Evolutionary conservation across 108 stramenopile species (phyloP).

Genomic region (Conticribra guillardii): DNA sequence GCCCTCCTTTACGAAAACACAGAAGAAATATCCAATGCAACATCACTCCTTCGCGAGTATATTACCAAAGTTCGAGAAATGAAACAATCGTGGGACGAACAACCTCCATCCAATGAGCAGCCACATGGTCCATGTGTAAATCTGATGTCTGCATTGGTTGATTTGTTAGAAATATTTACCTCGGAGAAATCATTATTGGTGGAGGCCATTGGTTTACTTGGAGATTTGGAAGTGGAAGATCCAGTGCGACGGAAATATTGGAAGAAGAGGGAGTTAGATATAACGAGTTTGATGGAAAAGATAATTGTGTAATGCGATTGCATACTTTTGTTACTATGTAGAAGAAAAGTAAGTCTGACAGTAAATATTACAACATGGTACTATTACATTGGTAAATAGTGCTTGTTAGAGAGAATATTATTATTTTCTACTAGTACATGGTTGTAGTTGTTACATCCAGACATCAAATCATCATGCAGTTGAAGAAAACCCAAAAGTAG

Average conservation of each 20-base stretch:
- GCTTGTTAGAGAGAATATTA: too few species aligned
- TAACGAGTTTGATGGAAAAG: constrained; percentile 12
- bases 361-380: background rate
- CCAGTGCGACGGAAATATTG: constrained; percentile 83
- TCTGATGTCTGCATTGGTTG: constrained; percentile 67
- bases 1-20: too few species aligned
- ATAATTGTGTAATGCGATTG: too few species aligned
- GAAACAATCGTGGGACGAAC: constrained; percentile 37
- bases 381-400: too few species aligned
- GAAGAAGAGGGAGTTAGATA: constrained; percentile 53
- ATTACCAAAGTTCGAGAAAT: constrained; percentile 42
- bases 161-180: constrained; percentile 65
- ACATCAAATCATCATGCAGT: too few species aligned
- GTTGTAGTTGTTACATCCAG: too few species aligned
- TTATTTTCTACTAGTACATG: too few species aligned
- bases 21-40: constrained; percentile 21
- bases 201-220: constrained; percentile 49
- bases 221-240: constrained; percentile 54
- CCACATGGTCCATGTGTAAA: constrained; percentile 47
- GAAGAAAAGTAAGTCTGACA: background rate
- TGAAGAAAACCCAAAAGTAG: too few species aligned
- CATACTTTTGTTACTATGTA: too few species aligned
- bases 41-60: constrained; percentile 17
- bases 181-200: constrained; percentile 51
- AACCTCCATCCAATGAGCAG: constrained; percentile 16